These are phyloP conservation scores for Solanum pinnatisectum DNA, from an alignment of 257 asterid genomes.

Conservation along the genomic window DNA sequence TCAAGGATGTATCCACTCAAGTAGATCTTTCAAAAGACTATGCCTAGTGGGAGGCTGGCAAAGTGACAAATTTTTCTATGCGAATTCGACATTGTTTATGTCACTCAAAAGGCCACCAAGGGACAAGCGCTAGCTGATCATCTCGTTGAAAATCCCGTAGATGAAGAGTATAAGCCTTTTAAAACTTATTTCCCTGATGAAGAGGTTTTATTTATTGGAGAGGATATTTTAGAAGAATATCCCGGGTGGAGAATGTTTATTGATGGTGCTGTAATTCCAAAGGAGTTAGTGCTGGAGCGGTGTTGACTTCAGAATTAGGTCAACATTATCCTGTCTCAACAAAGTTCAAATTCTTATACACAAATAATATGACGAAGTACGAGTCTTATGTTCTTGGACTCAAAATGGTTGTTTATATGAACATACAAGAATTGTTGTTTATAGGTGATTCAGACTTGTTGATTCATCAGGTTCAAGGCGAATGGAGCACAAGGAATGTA, in stretches of 20 bases:
- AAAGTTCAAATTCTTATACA: too few relatives aligned
- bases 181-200: background rate
- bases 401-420: too few relatives aligned
- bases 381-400: too few relatives aligned
- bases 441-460: too few relatives aligned
- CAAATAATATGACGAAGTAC: too few relatives aligned
- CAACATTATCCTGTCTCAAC: too few relatives aligned
- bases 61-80: background rate
- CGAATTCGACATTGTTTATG: background rate
- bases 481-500: too few relatives aligned
- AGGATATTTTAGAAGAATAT: background rate
- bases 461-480: background rate
- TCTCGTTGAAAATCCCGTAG: background rate
- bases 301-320: too few relatives aligned
- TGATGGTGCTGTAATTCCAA: background rate
- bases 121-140: too few relatives aligned
- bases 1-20: background rate
- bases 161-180: background rate
- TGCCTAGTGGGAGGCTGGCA: background rate
- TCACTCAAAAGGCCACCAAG: too few relatives aligned
- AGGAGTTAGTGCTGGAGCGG: background rate
- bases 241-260: background rate
- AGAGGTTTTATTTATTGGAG: background rate
- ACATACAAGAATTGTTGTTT: too few relatives aligned
- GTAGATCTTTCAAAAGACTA: too few relatives aligned